Evolutionary conservation across 768 basidiomycete species (phyloP), one percentile per base, ranked within the genome.

Genomic region (Termitomyces sp.): DNA sequence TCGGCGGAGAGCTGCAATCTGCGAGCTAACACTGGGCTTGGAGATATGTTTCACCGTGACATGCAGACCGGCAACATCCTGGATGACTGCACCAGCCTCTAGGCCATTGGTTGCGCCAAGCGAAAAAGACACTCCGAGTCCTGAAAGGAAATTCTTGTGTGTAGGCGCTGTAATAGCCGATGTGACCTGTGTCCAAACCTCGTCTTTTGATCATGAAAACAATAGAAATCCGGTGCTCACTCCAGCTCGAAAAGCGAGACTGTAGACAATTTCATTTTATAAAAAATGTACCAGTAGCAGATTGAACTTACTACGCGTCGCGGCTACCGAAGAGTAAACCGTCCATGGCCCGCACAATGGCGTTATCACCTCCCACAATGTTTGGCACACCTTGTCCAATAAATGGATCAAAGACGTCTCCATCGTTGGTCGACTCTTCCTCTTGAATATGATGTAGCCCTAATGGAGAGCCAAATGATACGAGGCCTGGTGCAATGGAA

Each of bases 351-450:
- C 80, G 79, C 9, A 84, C 71, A n/a, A 90, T 63, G 0, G 74
- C 72, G 26, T 68, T 71, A n/a, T 75, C 69, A 5, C 83, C 86
- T 20, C 79, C 80, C 6, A 85, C 48, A 29, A 88, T 69, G 27
- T 66, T 63, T 3, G 86, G 85, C 54, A 81, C 66, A 24, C 67
- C 60, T 41, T 71, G 68, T 9, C 37, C 57, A n/a, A 59, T 60
- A 32, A 86, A 67, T 29, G 87, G 80, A 59, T 88, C 87, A 51
- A 75, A 76, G 10, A 83, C 75, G 1, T 63, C 56, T 3, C 92
- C 92, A 66, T 94, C 90, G 41, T 74, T 80, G 0, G 91, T 93
- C 2, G 84, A 84, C 12, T 77, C 70, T 68, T 94, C 93, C 47
- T 76, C 69, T 31, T 74, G 66, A 27, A 94, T 92, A 62, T 89